These are phyloP conservation scores for Chlorella sp. DNA, from an alignment of 139 green algal genomes.

Conservation along the genomic window DNA sequence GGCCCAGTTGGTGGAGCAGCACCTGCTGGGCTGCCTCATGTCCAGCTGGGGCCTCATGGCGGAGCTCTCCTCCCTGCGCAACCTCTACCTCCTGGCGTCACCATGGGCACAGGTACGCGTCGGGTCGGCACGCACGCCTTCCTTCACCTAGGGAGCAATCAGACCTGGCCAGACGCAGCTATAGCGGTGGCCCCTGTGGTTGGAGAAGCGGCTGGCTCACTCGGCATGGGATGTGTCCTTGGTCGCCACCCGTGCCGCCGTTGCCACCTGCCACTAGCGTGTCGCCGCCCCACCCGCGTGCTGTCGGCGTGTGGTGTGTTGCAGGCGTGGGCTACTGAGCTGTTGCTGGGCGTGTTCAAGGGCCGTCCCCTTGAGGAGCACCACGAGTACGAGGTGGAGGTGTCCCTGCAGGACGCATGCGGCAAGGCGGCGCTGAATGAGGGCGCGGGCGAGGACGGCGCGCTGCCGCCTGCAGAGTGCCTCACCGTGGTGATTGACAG, in stretches of 20 bases:
- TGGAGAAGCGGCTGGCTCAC: too few species aligned
- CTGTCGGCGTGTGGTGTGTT: neutral
- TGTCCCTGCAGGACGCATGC: conserved; percentile 10
- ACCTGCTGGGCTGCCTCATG: conserved; percentile 17
- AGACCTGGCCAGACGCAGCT: too few species aligned
- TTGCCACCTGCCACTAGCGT: too few species aligned
- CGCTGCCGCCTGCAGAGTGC: conserved; percentile 3
- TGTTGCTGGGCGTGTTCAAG: conserved; percentile 5
- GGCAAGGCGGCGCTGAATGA: too few species aligned
- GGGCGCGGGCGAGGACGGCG: too few species aligned
- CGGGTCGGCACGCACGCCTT: too few species aligned
- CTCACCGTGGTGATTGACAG: neutral
- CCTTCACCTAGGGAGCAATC: too few species aligned
- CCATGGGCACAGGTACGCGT: conserved; percentile 16
- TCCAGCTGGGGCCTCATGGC: conserved; percentile 19
- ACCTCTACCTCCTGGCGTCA: conserved; percentile 22
- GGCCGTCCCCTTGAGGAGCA: conserved; percentile 8
- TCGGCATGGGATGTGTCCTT: too few species aligned
- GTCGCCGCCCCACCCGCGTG: neutral
- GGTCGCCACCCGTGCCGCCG: too few species aligned
- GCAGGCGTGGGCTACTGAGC: conserved; percentile 8
- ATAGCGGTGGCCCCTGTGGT: too few species aligned
- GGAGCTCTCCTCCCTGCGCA: conserved; percentile 12
- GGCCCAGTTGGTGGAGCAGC: conserved; percentile 8
- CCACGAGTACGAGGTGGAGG: conserved; percentile 23